These are phyloP conservation scores for Stachybotrys chartarum DNA, from an alignment of 2,329 filamentous ascomycete species.

Conservation along the genomic window DNA sequence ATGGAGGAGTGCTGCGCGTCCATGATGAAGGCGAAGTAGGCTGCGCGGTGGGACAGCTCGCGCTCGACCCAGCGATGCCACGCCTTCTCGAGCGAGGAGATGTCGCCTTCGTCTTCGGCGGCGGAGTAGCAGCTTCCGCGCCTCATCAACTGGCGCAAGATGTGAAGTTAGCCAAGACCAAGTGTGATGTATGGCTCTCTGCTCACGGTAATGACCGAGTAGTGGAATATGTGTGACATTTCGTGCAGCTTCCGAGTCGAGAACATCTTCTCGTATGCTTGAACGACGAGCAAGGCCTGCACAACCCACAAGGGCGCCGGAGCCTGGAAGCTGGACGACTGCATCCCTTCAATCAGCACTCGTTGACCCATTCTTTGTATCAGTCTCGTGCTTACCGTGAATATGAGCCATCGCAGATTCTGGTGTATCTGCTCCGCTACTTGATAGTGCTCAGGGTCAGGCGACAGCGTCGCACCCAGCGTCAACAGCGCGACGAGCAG, in stretches of 20 bases:
- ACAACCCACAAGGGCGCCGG: constrained; percentile 14
- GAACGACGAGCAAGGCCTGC: constrained; percentile 16
- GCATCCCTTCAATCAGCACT: not conserved
- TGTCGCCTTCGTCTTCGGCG: constrained; percentile 10
- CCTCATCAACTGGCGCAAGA: constrained; percentile 3
- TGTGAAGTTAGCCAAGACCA: constrained; percentile 12
- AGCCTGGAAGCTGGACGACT: not conserved
- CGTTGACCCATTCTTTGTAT: not conserved
- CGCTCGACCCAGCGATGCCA: constrained; percentile 22
- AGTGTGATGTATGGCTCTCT: constrained; percentile 17
- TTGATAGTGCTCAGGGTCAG: not conserved
- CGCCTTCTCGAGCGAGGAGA: constrained; percentile 15
- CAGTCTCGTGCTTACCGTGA: not conserved
- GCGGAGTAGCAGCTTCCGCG: constrained; percentile 5
- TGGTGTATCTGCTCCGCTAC: not conserved
- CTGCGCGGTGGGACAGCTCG: constrained; percentile 18
- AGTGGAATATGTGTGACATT: constrained; percentile 15
- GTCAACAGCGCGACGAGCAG: not conserved
- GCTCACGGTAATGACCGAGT: constrained; percentile 19
- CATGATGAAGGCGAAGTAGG: constrained; percentile 17
- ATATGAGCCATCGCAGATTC: not conserved
- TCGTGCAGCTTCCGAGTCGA: constrained; percentile 18
- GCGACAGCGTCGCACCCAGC: not conserved
- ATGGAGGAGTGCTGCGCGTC: constrained; percentile 19
- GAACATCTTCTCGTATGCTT: constrained; percentile 19